These are phyloP conservation scores for Blastobotrys ciferrii DNA, from an alignment of 1,139 yeast genomes.

Conservation along the genomic window DNA sequence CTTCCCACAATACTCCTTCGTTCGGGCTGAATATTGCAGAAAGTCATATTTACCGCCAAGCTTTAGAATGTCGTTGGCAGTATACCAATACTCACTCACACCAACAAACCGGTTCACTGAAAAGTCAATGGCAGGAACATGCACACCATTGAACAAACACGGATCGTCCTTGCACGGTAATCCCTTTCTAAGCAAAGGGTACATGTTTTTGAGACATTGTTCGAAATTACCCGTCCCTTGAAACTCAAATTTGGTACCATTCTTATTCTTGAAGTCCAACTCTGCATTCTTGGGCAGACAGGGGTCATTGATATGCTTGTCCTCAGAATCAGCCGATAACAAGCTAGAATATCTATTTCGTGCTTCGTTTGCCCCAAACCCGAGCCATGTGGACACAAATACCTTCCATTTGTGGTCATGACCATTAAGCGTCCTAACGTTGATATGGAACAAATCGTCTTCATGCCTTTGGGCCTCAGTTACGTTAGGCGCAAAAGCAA, in stretches of 20 bases:
- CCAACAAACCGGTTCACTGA: constrained; percentile 69
- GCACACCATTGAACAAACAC: constrained; percentile 42
- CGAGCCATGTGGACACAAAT: constrained; percentile 72
- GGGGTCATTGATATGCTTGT: constrained; percentile 47
- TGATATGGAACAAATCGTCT: constrained; percentile 53
- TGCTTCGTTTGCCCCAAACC: constrained; percentile 78
- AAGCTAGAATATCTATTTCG: constrained; percentile 49
- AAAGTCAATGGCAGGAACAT: constrained; percentile 65
- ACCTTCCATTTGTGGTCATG: constrained; percentile 47
- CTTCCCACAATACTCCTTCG: constrained; percentile 47
- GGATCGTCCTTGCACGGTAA: constrained; percentile 44
- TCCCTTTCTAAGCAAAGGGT: constrained; percentile 50
- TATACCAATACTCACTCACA: constrained; percentile 81
- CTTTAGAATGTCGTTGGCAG: constrained; percentile 50
- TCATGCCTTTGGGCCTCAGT: constrained; percentile 55
- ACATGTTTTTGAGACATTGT: constrained; percentile 58
- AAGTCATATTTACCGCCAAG: constrained; percentile 44
- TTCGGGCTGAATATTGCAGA: constrained; percentile 44
- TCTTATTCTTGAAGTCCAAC: constrained; percentile 13
- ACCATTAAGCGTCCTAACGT: constrained; percentile 45
- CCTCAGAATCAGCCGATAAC: constrained; percentile 15
- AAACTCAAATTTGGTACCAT: constrained; percentile 26
- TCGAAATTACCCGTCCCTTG: constrained; percentile 61
- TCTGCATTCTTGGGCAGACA: constrained; percentile 52
- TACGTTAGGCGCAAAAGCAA: constrained; percentile 68